A percentile compares a stretch with the other conserved stretches of the same genome.
Conservation (phyloP, 2,329 filamentous ascomycete species). For the Leptographium lundbergii region DNA sequence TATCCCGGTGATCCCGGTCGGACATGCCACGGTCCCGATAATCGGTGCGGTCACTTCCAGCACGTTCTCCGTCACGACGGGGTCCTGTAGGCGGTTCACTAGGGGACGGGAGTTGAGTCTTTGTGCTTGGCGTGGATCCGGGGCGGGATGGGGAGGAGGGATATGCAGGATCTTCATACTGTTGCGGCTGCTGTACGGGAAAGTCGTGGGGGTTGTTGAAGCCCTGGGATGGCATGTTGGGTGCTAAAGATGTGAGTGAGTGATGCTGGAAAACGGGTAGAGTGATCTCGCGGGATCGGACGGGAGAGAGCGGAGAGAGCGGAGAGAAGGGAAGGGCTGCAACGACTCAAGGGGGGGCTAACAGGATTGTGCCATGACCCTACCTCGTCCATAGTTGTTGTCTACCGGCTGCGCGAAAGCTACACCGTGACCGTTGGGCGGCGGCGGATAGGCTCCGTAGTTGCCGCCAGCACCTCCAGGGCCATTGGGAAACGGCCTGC, state of each 20-base stretch:
- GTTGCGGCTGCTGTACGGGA: slow-evolving; percentile 18
- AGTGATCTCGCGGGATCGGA: no score
- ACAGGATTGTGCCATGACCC: slow-evolving; percentile 18
- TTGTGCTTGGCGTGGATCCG: slow-evolving; percentile 7
- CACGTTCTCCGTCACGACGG: slow-evolving; percentile 6
- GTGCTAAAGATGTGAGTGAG: slow-evolving; percentile 24
- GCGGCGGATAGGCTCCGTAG: slow-evolving; percentile 38
- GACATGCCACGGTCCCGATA: slow-evolving; percentile 6
- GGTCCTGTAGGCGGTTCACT: slow-evolving; percentile 8
- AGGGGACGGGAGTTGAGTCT: slow-evolving; percentile 10
- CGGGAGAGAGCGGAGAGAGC: slow-evolving; percentile 19
- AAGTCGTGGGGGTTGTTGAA: slow-evolving; percentile 28
- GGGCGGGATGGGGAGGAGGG: slow-evolving; percentile 8
- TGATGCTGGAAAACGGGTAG: slow-evolving; percentile 10
- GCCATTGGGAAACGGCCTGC: background rate
- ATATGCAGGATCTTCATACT: slow-evolving; percentile 29
- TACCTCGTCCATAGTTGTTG: slow-evolving; percentile 11
- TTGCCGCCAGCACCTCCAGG: slow-evolving; percentile 28
- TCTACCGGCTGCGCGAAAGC: slow-evolving; percentile 9
- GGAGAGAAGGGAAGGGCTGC: background rate
- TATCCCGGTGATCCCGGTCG: slow-evolving; percentile 4
- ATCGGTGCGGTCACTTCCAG: slow-evolving; percentile 7
- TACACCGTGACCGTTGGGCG: slow-evolving; percentile 7
- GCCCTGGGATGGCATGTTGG: slow-evolving; percentile 23
- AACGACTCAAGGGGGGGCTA: slow-evolving; percentile 12